A percentile compares a stretch with the other conserved stretches of the same genome.
Evolutionary conservation across 768 basidiomycete species (phyloP).

Genomic region (Glaciozyma antarctica): DNA sequence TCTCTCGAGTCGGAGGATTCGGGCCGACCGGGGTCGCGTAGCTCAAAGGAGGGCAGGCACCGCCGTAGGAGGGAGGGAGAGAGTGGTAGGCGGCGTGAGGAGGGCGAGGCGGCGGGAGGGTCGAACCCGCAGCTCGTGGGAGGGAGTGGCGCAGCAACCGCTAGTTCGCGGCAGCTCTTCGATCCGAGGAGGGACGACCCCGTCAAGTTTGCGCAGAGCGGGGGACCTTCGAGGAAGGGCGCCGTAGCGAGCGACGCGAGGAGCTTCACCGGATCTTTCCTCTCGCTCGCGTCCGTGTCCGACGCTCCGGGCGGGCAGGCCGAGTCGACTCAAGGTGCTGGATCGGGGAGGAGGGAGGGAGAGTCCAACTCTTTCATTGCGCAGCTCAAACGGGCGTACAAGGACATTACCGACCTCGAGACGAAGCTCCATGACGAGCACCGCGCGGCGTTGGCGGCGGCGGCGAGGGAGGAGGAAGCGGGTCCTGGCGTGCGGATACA

Average conservation of each 20-base stretch:
- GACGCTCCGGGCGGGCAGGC: background rate
- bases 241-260: background rate
- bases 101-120: background rate
- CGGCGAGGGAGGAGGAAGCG: slow-evolving; percentile 26
- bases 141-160: background rate
- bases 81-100: background rate
- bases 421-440: slow-evolving; percentile 65
- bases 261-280: background rate
- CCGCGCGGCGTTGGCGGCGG: slow-evolving; percentile 55
- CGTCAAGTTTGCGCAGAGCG: slow-evolving; percentile 38
- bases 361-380: slow-evolving; percentile 54
- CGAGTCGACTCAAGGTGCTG: background rate
- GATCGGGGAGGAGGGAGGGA: background rate
- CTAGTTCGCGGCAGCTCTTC: slow-evolving; percentile 49
- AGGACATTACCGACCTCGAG: slow-evolving; percentile 70
- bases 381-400: slow-evolving; percentile 73
- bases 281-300: background rate
- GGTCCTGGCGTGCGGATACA: slow-evolving; percentile 7
- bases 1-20: slow-evolving; percentile 22
- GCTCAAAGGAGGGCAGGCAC: slow-evolving; percentile 1
- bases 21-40: slow-evolving; percentile 13
- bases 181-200: slow-evolving; percentile 89
- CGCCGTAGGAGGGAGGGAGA: background rate
- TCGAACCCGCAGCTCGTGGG: background rate
- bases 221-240: background rate